Conservation (phyloP, 2,329 filamentous ascomycete genomes). For the Cladosporium halotolerans region DNA sequence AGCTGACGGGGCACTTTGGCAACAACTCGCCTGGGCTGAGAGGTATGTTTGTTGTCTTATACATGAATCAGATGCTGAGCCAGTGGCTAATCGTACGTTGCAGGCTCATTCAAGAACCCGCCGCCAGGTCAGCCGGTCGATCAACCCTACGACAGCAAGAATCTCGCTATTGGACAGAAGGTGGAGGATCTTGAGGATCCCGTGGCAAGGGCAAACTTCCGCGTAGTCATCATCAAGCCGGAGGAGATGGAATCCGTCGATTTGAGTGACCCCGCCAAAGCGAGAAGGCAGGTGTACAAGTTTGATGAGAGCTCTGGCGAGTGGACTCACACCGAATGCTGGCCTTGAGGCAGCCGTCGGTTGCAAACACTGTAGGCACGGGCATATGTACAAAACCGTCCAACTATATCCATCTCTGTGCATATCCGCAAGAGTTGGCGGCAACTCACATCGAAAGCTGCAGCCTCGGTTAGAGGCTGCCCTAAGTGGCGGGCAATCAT, state of each 20-base stretch:
- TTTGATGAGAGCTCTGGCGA: slow-evolving; percentile 45
- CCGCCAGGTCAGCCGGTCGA: slow-evolving; percentile 43
- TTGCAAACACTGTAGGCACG: no score
- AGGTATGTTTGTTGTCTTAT: slow-evolving; percentile 41
- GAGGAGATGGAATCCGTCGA: slow-evolving; percentile 71
- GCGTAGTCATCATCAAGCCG: slow-evolving; percentile 80
- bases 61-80: not conserved
- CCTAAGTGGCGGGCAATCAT: no score
- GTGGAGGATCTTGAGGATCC: slow-evolving; percentile 65
- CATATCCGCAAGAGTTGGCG: no score
- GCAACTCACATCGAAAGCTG: no score
- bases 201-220: slow-evolving; percentile 67
- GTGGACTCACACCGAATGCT: slow-evolving; percentile 66
- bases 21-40: slow-evolving; percentile 78
- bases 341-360: slow-evolving; percentile 43
- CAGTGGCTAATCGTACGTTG: no score
- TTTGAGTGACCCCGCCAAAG: slow-evolving; percentile 58
- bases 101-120: slow-evolving; percentile 59
- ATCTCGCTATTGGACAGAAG: slow-evolving; percentile 51
- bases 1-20: slow-evolving; percentile 83
- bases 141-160: slow-evolving; percentile 39
- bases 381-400: no score
- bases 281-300: slow-evolving; percentile 62
- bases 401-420: no score
- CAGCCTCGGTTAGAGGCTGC: no score